Percentiles rank a stretch among this genome's conserved stretches.
Conservation (phyloP, 192 early-diverging fungal genomes). For the Ambispora gerdemannii region DNA sequence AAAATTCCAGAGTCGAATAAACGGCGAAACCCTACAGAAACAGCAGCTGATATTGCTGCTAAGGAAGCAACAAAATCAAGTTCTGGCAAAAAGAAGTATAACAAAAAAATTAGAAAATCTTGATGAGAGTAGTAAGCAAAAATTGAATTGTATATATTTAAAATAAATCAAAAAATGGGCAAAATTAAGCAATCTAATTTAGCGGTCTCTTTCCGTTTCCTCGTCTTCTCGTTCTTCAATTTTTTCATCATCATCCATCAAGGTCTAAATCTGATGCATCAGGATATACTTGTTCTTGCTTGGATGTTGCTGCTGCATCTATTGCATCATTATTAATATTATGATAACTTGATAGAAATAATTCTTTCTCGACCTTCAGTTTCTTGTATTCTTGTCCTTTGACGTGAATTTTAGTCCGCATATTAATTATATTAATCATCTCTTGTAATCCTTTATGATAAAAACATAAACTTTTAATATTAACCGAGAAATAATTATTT, state of each 20-base stretch:
- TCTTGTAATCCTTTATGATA: background rate
- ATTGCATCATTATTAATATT: no score
- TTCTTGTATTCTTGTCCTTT: conserved; percentile 15
- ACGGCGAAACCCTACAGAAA: conserved; percentile 46
- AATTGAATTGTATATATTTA: no score
- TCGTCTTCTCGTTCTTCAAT: no score
- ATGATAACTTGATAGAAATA: no score
- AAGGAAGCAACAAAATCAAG: conserved; percentile 42
- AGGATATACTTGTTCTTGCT: no score
- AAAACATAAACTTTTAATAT: background rate
- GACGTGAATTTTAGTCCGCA: conserved; percentile 1
- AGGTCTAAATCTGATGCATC: no score
- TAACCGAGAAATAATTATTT: background rate
- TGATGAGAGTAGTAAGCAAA: no score
- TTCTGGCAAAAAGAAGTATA: conserved; percentile 1
- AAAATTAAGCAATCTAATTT: no score
- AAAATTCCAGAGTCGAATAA: conserved; percentile 63
- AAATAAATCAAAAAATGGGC: no score
- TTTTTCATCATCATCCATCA: no score
- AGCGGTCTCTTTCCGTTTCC: no score
- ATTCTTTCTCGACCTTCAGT: conserved; percentile 25
- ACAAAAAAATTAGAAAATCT: conserved; percentile 10
- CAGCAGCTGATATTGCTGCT: conserved; percentile 44
- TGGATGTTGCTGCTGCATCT: no score
- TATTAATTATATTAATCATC: conserved; percentile 20